Base-by-base conservation (phyloP, 2,329 filamentous ascomycete genomes). In the Colletotrichum acutatum region DNA sequence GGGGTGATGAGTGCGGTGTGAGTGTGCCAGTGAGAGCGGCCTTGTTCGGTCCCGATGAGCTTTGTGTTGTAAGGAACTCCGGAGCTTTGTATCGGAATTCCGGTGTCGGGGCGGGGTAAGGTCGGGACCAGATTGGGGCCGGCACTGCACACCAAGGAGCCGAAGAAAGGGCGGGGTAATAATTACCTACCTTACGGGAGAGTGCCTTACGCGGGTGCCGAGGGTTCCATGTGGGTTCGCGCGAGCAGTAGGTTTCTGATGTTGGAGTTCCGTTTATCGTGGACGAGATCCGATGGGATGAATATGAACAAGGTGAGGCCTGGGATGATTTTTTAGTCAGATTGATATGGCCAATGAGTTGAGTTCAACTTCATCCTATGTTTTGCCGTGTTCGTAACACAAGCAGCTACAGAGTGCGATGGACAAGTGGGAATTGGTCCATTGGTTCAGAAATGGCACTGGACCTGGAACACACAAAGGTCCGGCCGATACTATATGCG, bases 51-150 rank as follows among this genome's bases (percentile, higher is more conserved):
- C 58, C 24, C 52, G 22, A 42, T 19, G 37, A n/a, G 5, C 22
- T 11, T 1, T 42, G 58, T 22, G 58, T n/a, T 22, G 5, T 3
- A 19, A 34, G 37, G 37, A 16, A 16, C 16, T 26, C 24, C 30
- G 54, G 26, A 30, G 58, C 37, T 52, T 28, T 32, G 26, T 53
- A 28, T 63, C 60, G 60, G 46, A 14, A 34, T 52, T 24, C 42
- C 46, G 42, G 60, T 14, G 16, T 63, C 26, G 19, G 28, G 28
- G 60, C 60, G 60, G 60, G 60, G 59, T 62, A 62, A 62, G 16
- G 59, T 52, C 58, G 58, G 57, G 58, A 28, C 26, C 37, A 42
- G 37, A 42, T 19, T 28, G 58, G 22, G 34, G 58, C 58, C 58
- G 58, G 24, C 58, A 37, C n/a, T 34, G 34, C 22, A 2, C 12